Evolutionary conservation across 371 early-diverging fungal species (phyloP).

Genomic region (Mucor mucedo): DNA sequence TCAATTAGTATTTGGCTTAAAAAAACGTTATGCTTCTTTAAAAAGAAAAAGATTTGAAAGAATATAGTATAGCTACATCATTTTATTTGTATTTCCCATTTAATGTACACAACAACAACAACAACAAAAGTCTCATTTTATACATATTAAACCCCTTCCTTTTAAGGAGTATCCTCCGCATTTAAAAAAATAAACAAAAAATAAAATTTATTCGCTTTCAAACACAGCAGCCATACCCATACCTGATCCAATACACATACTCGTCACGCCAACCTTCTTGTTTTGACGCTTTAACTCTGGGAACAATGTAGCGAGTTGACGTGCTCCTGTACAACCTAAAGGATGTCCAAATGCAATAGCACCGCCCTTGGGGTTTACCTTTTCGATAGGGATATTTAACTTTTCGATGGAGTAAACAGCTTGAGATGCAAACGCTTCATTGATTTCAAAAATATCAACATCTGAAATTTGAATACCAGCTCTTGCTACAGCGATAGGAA

Average conservation of each 20-base stretch:
- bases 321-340: slow-evolving; percentile 92
- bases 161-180: too few relatives aligned
- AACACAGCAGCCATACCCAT: slow-evolving; percentile 96
- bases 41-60: slow-evolving; percentile 5
- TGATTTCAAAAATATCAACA: slow-evolving; percentile 84
- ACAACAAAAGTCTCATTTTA: background rate
- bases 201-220: slow-evolving; percentile 57
- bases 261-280: slow-evolving; percentile 85
- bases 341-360: slow-evolving; percentile 78
- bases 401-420: slow-evolving; percentile 90
- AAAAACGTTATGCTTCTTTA: background rate
- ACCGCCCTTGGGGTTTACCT: slow-evolving; percentile 98
- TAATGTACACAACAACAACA: background rate
- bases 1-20: background rate
- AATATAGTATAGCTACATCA: background rate
- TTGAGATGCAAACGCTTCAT: slow-evolving; percentile 99
- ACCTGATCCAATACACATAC: slow-evolving; percentile 97
- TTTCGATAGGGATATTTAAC: slow-evolving; percentile 81
- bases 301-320: slow-evolving; percentile 94
- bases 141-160: background rate
- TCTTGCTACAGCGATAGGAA: slow-evolving; percentile 89
- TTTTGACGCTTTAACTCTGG: slow-evolving; percentile 89
- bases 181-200: too few relatives aligned
- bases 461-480: slow-evolving; percentile 82
- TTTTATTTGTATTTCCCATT: background rate